A percentile compares a stretch with the other conserved stretches of the same genome.
Conservation (phyloP, 305 asterid genomes). For the Rubia tinctorum region DNA sequence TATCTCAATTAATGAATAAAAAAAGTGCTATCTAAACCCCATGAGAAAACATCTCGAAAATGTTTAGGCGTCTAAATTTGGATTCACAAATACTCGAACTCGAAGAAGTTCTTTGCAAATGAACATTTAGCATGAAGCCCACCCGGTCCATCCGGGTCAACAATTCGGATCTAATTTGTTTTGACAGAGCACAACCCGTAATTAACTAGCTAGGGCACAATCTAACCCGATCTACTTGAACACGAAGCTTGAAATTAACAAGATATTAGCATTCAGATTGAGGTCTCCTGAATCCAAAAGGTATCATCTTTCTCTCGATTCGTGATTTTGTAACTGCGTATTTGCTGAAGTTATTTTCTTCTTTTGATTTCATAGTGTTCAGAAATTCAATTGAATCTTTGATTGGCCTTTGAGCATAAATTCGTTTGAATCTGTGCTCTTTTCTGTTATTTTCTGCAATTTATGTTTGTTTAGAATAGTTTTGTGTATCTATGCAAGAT, state of each 20-base stretch:
- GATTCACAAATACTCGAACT: not conserved
- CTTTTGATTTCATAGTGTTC: no score
- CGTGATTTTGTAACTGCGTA: not conserved
- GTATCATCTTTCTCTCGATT: not conserved
- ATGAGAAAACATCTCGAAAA: no score
- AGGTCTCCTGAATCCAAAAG: not conserved
- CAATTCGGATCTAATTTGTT: not conserved
- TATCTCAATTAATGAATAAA: no score
- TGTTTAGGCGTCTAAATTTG: not conserved
- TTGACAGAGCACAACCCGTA: not conserved
- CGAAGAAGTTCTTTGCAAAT: not conserved
- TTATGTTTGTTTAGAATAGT: not conserved
- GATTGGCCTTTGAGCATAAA: not conserved
- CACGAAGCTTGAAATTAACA: not conserved
- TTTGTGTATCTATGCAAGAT: not conserved
- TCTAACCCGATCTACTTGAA: not conserved
- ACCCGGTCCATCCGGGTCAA: not conserved
- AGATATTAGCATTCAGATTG: not conserved
- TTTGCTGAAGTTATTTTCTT: no score
- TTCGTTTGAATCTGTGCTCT: not conserved
- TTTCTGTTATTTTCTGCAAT: not conserved
- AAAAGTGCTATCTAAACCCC: no score
- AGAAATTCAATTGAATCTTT: no score
- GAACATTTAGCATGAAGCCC: not conserved
- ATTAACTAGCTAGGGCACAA: not conserved